phyloP scores from a whole-genome alignment of 1,284 basidiomycete species.

The Tilletia horrida region DNA sequence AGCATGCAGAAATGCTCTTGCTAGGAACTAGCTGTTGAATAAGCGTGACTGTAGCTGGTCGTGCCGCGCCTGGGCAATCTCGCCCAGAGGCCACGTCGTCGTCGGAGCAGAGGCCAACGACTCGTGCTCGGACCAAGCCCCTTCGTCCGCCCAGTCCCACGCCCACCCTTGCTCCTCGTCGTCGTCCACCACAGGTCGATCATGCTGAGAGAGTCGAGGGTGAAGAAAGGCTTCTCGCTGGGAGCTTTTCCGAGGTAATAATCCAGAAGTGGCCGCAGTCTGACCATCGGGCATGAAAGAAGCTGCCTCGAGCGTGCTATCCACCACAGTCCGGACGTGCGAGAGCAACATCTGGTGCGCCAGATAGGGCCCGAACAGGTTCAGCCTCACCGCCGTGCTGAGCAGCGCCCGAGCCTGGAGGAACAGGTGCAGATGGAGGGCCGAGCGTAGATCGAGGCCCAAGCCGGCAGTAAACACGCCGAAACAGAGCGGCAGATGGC shows the following conservation, averaged over 20 bases:
- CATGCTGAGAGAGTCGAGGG: not conserved
- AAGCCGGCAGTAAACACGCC: slow-evolving; percentile 76
- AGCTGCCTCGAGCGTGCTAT: slow-evolving; percentile 15
- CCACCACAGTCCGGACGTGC: slow-evolving; percentile 57
- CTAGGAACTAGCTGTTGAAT: slow-evolving; percentile 79
- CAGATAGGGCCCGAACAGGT: slow-evolving; percentile 85
- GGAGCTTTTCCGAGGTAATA: no score
- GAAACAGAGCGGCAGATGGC: slow-evolving; percentile 87
- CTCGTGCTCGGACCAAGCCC: slow-evolving; percentile 43
- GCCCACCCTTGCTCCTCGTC: slow-evolving; percentile 37
- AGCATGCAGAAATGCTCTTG: no score
- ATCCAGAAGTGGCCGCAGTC: no score
- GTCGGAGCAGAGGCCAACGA: slow-evolving; percentile 60
- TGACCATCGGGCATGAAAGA: no score
- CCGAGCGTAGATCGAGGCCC: slow-evolving; percentile 70
- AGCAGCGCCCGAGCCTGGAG: slow-evolving; percentile 83
- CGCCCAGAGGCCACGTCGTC: slow-evolving; percentile 93
- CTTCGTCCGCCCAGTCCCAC: slow-evolving; percentile 54
- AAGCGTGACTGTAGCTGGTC: slow-evolving; percentile 92
- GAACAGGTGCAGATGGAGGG: slow-evolving; percentile 83
- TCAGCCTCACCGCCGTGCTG: slow-evolving; percentile 85
- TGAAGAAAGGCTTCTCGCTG: no score
- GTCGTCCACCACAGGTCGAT: slow-evolving; percentile 27
- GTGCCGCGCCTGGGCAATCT: slow-evolving; percentile 82
- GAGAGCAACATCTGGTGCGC: slow-evolving; percentile 83